Evolutionary conservation across 2,329 filamentous ascomycete species (phyloP), one percentile per base, ranked within the genome.

Genomic region (Trichoderma sp.): DNA sequence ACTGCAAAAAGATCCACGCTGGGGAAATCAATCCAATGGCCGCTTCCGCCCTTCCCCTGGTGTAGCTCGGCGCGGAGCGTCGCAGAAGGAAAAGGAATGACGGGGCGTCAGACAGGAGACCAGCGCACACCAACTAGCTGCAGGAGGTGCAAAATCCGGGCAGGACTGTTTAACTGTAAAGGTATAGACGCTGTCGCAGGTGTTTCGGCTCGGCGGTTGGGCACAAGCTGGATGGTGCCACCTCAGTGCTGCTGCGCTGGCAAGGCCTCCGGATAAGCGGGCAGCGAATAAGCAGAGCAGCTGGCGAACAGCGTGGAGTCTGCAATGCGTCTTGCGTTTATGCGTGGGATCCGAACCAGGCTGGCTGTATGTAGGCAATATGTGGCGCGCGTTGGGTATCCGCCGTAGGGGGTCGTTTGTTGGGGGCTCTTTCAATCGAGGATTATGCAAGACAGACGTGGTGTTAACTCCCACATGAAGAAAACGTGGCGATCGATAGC

Each of bases 201-300:
- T 63, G 56, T 63, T 71, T 73, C 60, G 69, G 69, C 69, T 65
- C 60, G 69, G 69, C 41, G 69, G 69, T 73, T 73, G 69, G 69
- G 69, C 69, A 71, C 68, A 56, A 27, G 69, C 69, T 53, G 59
- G 60, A 73, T 65, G 69, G 69, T 73, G 69, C 69, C 69, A 73
- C 69, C 69, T 73, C 69, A 73, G 69, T 73, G 60, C 69, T 73
- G 69, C 69, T 73, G 60, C 60, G 69, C 69, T 73, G 69, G 69
- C 69, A 73, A 73, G 69, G 60, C 21, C 60, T 53, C 60, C 69
- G 69, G 69, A 65, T 65, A 73, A 73, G 69, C 69, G 69, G 69
- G 60, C 69, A 35, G 60, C 69, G 69, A 73, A 73, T 73, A 62
- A 71, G 21, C 69, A 56, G 69, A 71, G 21, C 69, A 56, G 69